Evolutionary conservation across 129 eudicot species (phyloP).

Genomic region (Lactuca saligna): DNA sequence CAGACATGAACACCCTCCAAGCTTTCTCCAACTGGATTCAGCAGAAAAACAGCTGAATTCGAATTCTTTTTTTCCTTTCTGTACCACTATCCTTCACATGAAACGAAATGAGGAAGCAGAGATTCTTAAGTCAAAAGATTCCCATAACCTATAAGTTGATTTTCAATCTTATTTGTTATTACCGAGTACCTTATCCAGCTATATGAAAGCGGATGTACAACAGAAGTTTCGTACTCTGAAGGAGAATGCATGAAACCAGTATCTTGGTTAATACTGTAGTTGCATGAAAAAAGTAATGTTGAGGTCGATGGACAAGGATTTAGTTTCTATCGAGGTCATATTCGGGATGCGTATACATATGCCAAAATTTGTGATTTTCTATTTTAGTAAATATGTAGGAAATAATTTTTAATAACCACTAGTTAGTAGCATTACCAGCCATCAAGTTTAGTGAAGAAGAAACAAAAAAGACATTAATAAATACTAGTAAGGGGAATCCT

Average conservation of each 20-base stretch:
- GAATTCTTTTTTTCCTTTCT: not conserved
- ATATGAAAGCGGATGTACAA: not conserved
- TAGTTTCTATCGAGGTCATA: conserved; percentile 13
- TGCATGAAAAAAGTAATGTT: conserved; percentile 12
- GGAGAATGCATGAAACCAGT: not conserved
- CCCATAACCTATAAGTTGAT: not conserved
- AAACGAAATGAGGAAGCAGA: not conserved
- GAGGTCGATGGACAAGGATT: conserved; percentile 10
- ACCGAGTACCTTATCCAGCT: not conserved
- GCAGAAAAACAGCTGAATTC: conserved; percentile 31
- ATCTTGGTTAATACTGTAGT: not conserved
- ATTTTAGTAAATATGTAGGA: conserved; percentile 17
- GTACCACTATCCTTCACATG: not conserved
- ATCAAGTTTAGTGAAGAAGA: conserved; percentile 1
- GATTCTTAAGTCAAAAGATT: not conserved
- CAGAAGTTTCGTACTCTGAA: not conserved
- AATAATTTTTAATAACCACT: conserved; percentile 9
- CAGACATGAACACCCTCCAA: conserved; percentile 62
- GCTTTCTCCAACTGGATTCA: conserved; percentile 56
- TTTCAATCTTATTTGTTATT: not conserved
- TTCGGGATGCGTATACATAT: not conserved
- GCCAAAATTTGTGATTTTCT: conserved; percentile 33
- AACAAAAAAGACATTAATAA: not conserved
- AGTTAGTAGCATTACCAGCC: conserved; percentile 10
- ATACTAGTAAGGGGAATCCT: conserved; percentile 16